Conservation (phyloP, 1,139 yeast genomes). For the Chernovozyma aurita region DNA sequence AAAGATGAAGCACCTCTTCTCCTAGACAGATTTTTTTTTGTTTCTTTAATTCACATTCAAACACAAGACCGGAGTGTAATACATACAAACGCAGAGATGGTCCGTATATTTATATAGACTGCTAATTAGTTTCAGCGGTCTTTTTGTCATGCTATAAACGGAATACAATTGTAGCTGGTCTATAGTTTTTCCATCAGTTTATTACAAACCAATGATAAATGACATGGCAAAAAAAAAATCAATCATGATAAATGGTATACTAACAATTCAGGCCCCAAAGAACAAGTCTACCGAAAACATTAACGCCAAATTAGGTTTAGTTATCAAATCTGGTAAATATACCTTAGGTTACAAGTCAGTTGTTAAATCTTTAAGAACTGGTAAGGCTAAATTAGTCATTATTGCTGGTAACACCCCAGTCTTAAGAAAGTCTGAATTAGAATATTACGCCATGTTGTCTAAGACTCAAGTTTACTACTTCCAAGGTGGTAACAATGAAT, state of each 20-base stretch:
- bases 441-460: slow-evolving; percentile 99
- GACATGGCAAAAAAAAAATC: not conserved
- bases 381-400: slow-evolving; percentile 97
- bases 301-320: slow-evolving; percentile 97
- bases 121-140: no score
- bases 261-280: slow-evolving; percentile 84
- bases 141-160: no score
- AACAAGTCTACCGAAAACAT: slow-evolving; percentile 86
- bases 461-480: slow-evolving; percentile 97
- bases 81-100: slow-evolving; percentile 86
- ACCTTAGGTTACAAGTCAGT: slow-evolving; percentile 99
- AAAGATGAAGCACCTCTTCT: no score
- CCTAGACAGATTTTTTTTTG: slow-evolving; percentile 3
- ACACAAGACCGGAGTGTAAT: slow-evolving; percentile 84
- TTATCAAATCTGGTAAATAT: slow-evolving; percentile 99
- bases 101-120: slow-evolving; percentile 55
- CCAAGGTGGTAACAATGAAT: slow-evolving; percentile 99
- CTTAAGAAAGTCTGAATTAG: slow-evolving; percentile 99
- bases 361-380: slow-evolving; percentile 97
- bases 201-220: no score
- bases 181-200: no score
- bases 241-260: slow-evolving; percentile 17
- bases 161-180: no score
- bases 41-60: slow-evolving; percentile 20
- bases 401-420: slow-evolving; percentile 99